Base-by-base conservation (phyloP, 768 basidiomycete species). In the Mrakia gelida region DNA sequence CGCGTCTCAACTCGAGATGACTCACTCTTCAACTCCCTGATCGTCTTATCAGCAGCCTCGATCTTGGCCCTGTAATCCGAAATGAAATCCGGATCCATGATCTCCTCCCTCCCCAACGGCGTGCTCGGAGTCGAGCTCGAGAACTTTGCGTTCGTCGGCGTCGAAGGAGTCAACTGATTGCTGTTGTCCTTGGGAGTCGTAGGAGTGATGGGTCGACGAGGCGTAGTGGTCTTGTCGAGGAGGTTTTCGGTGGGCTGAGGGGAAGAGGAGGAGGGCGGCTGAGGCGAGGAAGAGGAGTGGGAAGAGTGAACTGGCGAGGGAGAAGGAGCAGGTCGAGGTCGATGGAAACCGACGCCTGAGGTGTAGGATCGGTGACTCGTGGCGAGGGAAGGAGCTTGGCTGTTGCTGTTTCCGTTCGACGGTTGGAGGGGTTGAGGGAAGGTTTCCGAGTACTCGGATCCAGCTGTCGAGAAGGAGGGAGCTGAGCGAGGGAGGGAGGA, bases 21-120 rank as follows among this genome's bases (percentile, higher is more conserved):
- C 76, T 62, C 7, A 77, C 76, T 71, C 43, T 72, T 77, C 41
- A 77, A 67, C 23, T 70, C 67, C 28, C 38, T 38, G 34, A 41
- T 73, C 67, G 34, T 34, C 21, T 34, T 41, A 49, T 75, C 75
- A 15, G 76, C 76, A n/a, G 67, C 76, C 13, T 71, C 68, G 26
- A 77, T 72, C 61, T 77, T 54, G 0, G 72, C 72, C 16, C 52
- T 32, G 26, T 59, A 73, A 38, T 73, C 56, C 18, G 49, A 49
- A 34, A 73, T 49, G 71, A 56, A 52, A 11, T 52, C 71, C 28
- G 49, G 49, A 54, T 56, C 45, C 49, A 45, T 45, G 28, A 56
- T 30, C 21, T 15, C n/a, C 15, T 16, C 49, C 13, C n/a, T 45
- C 45, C 26, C 11, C 18, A 49, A n/a, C 13, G 52, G 71, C 10